Evolutionary conservation across 2,329 filamentous ascomycete species (phyloP).

Genomic region (Sporothrix brunneoviolacea): DNA sequence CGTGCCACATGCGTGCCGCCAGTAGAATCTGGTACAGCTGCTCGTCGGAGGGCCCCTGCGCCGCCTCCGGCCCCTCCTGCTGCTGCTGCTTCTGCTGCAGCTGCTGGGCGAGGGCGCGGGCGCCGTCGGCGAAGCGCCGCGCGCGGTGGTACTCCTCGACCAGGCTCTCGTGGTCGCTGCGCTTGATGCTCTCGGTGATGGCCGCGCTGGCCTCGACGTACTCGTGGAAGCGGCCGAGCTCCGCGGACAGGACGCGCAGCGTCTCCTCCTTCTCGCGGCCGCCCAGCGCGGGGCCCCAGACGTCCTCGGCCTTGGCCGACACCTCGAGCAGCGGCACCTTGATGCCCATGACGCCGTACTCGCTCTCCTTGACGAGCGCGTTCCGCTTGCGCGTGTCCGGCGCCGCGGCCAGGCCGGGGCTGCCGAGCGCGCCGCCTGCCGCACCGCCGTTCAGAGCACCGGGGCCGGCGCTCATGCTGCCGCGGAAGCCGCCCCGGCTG

Average conservation of each 20-base stretch:
- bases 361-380: conserved; percentile 84
- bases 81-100: conserved; percentile 21
- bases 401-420: conserved; percentile 2
- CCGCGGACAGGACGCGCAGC: conserved; percentile 68
- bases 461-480: conserved; percentile 30
- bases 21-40: conserved; percentile 83
- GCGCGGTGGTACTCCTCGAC: conserved; percentile 82
- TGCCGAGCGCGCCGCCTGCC: conserved; percentile 1
- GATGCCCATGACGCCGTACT: conserved; percentile 83
- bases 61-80: not conserved
- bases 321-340: conserved; percentile 83
- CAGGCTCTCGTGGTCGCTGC: conserved; percentile 81
- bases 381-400: conserved; percentile 62
- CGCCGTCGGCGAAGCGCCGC: conserved; percentile 73
- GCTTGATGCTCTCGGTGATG: conserved; percentile 77
- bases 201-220: conserved; percentile 74
- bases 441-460: not conserved
- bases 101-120: conserved; percentile 58
- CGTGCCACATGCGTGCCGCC: conserved; percentile 89
- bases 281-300: conserved; percentile 91
- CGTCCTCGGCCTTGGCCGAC: conserved; percentile 88
- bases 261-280: conserved; percentile 87
- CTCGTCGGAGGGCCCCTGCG: conserved; percentile 50
- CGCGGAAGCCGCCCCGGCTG: conserved; percentile 61
- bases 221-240: conserved; percentile 71